Percentiles rank a stretch among this genome's conserved stretches.
Evolutionary conservation across 306 rosid genomes (phyloP).

Genomic region (Gastrolobium bilobum): DNA sequence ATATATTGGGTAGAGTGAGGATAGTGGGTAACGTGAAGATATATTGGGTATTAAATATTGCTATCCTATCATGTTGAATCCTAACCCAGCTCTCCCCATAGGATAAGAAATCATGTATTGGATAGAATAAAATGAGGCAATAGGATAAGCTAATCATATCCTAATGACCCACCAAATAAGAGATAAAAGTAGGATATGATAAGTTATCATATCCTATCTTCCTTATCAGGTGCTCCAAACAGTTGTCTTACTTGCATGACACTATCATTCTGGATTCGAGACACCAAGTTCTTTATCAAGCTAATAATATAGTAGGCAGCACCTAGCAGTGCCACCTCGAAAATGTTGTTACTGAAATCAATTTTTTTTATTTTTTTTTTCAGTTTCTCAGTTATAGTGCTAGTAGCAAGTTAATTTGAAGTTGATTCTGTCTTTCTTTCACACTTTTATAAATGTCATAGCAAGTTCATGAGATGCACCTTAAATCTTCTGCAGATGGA

Average conservation of each 20-base stretch:
- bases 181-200: too few species aligned
- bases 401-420: slow-evolving; percentile 19
- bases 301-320: slow-evolving; percentile 7
- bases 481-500: slow-evolving; percentile 73
- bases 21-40: too few species aligned
- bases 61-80: too few species aligned
- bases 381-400: slow-evolving; percentile 18
- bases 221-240: too few species aligned
- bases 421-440: slow-evolving; percentile 5
- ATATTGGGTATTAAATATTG: too few species aligned
- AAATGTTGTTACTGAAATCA: background rate
- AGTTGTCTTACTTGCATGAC: slow-evolving; percentile 11
- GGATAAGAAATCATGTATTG: too few species aligned
- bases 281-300: background rate
- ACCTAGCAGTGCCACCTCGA: slow-evolving; percentile 18
- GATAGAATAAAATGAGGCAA: too few species aligned
- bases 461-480: slow-evolving; percentile 26
- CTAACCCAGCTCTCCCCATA: too few species aligned
- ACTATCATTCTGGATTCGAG: background rate
- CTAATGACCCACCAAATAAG: too few species aligned
- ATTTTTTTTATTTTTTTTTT: background rate
- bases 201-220: too few species aligned
- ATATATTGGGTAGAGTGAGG: too few species aligned
- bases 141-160: too few species aligned
- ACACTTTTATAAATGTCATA: background rate